These are phyloP conservation scores for Colletotrichum tabaci DNA, from an alignment of 2,329 filamentous ascomycete genomes.

Conservation along the genomic window DNA sequence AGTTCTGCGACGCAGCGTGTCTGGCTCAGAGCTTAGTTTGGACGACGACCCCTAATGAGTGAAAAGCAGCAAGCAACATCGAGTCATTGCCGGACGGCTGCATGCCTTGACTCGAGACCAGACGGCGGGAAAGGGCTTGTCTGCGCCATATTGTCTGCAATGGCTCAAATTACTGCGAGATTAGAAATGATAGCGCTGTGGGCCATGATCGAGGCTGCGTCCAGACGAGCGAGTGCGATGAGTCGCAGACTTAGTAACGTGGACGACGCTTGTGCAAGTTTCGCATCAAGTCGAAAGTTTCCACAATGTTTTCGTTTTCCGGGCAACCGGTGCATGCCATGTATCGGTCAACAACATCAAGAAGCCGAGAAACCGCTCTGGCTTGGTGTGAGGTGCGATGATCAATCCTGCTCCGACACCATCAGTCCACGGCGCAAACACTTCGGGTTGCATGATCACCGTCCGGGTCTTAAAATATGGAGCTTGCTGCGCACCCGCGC, in stretches of 20 bases:
- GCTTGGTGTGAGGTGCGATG: constrained; percentile 13
- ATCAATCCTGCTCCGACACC: constrained; percentile 31
- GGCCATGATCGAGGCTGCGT: neutral
- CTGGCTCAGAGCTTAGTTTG: constrained; percentile 21
- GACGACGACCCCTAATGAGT: constrained; percentile 17
- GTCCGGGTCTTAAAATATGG: constrained; percentile 38
- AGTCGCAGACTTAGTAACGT: constrained; percentile 25
- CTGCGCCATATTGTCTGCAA: neutral
- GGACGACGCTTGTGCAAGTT: constrained; percentile 25
- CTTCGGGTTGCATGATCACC: constrained; percentile 37
- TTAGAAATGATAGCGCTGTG: neutral
- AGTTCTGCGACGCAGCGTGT: constrained; percentile 25
- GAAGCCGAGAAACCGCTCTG: constrained; percentile 2
- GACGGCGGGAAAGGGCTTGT: constrained; percentile 3
- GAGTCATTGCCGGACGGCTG: constrained; percentile 21
- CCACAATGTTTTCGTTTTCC: constrained; percentile 1
- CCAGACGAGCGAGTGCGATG: constrained; percentile 8
- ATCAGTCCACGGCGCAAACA: constrained; percentile 12
- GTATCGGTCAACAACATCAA: constrained; percentile 14
- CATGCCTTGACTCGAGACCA: constrained; percentile 26
- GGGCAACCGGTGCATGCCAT: constrained; percentile 7
- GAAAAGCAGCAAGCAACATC: neutral
- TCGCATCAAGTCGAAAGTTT: constrained; percentile 25
- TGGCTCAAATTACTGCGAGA: neutral
- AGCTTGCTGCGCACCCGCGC: constrained; percentile 26